Percentiles rank a stretch among this genome's conserved stretches.
Conservation (phyloP, 805 yeast species). For the Schizosaccharomyces osmophilus region DNA sequence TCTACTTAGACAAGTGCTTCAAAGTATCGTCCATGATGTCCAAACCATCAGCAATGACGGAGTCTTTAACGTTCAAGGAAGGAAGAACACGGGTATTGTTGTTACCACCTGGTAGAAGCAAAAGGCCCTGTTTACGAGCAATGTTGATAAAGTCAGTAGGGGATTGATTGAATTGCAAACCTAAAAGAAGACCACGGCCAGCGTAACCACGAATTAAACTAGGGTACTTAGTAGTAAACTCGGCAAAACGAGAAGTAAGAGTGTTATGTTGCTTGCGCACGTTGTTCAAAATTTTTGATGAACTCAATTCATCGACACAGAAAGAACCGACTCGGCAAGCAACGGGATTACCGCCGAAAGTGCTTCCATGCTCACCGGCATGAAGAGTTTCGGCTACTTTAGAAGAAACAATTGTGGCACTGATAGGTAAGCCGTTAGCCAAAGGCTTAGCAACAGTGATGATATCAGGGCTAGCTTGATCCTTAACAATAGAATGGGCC, state of each 20-base stretch:
- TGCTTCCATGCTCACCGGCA: constrained; percentile 94
- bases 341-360: constrained; percentile 91
- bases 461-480: constrained; percentile 80
- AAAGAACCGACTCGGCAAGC: constrained; percentile 61
- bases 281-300: constrained; percentile 29
- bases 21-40: constrained; percentile 38
- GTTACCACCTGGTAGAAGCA: constrained; percentile 77
- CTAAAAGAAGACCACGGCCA: constrained; percentile 75
- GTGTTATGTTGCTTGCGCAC: constrained; percentile 39
- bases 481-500: constrained; percentile 64
- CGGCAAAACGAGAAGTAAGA: constrained; percentile 19
- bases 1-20: background rate
- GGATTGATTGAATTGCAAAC: constrained; percentile 47
- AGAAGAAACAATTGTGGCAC: constrained; percentile 74
- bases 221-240: constrained; percentile 30
- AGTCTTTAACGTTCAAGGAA: constrained; percentile 59
- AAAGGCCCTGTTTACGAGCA: constrained; percentile 57
- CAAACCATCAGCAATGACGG: constrained; percentile 45
- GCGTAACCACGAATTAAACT: constrained; percentile 41
- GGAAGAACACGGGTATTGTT: constrained; percentile 82
- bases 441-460: constrained; percentile 85
- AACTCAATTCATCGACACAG: constrained; percentile 45
- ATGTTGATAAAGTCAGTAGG: constrained; percentile 37
- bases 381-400: constrained; percentile 44
- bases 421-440: constrained; percentile 91